phyloP scores from a whole-genome alignment of 495 filamentous ascomycete genomes.

The Tetracladium marchalianum region DNA sequence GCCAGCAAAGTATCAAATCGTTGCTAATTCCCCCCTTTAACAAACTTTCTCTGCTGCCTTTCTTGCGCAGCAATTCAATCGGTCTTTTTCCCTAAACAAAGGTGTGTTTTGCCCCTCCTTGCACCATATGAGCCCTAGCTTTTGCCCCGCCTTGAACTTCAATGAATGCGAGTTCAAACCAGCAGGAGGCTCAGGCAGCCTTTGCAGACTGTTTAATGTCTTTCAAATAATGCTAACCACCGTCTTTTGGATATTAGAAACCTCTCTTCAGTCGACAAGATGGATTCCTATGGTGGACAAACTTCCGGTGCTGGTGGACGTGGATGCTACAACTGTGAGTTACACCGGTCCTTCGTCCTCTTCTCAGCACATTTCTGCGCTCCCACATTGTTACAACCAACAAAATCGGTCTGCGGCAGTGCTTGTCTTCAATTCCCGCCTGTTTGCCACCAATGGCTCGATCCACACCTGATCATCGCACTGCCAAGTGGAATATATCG shows the following conservation, averaged over 20 bases:
- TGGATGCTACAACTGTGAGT: conserved; percentile 79
- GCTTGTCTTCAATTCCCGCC: neutral
- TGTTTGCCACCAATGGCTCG: neutral
- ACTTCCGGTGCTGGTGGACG: conserved; percentile 22
- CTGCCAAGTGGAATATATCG: neutral
- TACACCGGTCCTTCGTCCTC: conserved; percentile 15
- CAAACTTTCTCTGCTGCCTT: neutral
- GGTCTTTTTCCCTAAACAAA: neutral
- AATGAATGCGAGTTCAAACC: neutral
- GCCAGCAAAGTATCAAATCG: too few relatives aligned
- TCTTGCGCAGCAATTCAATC: conserved; percentile 4
- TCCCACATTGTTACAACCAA: conserved; percentile 20
- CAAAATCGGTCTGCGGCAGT: neutral
- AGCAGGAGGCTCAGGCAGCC: neutral
- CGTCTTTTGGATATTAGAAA: conserved; percentile 10
- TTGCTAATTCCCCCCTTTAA: too few relatives aligned
- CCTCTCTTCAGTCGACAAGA: conserved; percentile 22
- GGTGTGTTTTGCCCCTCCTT: neutral
- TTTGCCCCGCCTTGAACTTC: conserved; percentile 12
- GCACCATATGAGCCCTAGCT: conserved; percentile 2
- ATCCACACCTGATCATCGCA: conserved; percentile 8
- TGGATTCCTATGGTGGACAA: conserved; percentile 31
- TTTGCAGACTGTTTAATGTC: neutral
- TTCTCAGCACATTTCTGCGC: conserved; percentile 8
- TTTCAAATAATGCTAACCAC: conserved; percentile 4